A percentile compares a stretch with the other conserved stretches of the same genome.
Conservation (phyloP, 805 yeast genomes). For the Saccharomycopsis babjevae region DNA sequence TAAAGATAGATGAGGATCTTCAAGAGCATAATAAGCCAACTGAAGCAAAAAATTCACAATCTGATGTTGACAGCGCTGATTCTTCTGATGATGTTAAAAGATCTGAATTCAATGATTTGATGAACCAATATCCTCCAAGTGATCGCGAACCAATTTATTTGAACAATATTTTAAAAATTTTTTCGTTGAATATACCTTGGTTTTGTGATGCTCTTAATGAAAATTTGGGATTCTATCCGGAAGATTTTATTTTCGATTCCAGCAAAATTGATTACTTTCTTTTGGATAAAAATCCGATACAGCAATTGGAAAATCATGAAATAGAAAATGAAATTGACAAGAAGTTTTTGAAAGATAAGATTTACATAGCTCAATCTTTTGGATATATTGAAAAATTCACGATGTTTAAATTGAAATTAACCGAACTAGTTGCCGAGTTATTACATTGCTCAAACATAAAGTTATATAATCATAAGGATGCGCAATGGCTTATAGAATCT, state of each 20-base stretch:
- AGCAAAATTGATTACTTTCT: slow-evolving; percentile 4
- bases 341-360: slow-evolving; percentile 1
- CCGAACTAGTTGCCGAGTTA: slow-evolving; percentile 88
- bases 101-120: slow-evolving; percentile 20
- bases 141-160: slow-evolving; percentile 88
- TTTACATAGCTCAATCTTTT: slow-evolving; percentile 12
- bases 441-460: slow-evolving; percentile 96
- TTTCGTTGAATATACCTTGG: slow-evolving; percentile 54
- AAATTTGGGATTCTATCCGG: slow-evolving; percentile 9
- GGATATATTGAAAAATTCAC: slow-evolving; percentile 39
- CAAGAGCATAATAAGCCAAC: no score
- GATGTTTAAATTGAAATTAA: slow-evolving; percentile 78
- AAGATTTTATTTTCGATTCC: slow-evolving; percentile 6
- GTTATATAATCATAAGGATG: slow-evolving; percentile 68
- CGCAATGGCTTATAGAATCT: slow-evolving; percentile 54
- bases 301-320: neutral
- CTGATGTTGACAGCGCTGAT: neutral
- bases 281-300: slow-evolving; percentile 9
- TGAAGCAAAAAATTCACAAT: neutral
- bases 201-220: slow-evolving; percentile 46
- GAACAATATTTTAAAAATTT: slow-evolving; percentile 72
- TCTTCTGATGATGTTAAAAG: slow-evolving; percentile 18
- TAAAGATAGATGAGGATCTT: neutral
- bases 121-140: slow-evolving; percentile 89
- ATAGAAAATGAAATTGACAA: neutral